A percentile compares a stretch with the other conserved stretches of the same genome.
Evolutionary conservation across 495 filamentous ascomycete genomes (phyloP).

Genomic region (Cenococcum geophilum): DNA sequence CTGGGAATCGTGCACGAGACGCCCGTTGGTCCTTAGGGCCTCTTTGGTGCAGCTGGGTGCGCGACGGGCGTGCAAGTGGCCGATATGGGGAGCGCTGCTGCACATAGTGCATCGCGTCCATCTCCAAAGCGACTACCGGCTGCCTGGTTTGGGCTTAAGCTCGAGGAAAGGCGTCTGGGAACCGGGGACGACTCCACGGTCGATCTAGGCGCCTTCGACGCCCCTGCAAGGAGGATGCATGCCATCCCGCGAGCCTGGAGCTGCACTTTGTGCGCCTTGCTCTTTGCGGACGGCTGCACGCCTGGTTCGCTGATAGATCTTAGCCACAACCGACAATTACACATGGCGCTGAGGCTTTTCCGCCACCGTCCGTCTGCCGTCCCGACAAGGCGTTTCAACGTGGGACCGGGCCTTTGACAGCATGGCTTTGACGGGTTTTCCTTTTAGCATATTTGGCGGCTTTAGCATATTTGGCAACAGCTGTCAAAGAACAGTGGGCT

Average conservation of each 20-base stretch:
- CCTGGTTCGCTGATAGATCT: slow-evolving; percentile 4
- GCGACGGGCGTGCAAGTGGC: background rate
- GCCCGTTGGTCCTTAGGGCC: slow-evolving; percentile 17
- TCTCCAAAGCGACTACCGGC: slow-evolving; percentile 23
- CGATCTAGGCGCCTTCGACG: slow-evolving; percentile 24
- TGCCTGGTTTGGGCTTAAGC: slow-evolving; percentile 29
- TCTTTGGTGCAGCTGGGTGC: background rate
- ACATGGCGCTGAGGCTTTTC: slow-evolving; percentile 7
- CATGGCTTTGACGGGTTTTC: background rate
- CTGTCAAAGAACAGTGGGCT: no score
- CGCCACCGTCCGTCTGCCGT: slow-evolving; percentile 4
- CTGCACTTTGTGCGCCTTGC: background rate
- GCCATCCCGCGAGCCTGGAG: slow-evolving; percentile 16
- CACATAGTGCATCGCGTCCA: background rate
- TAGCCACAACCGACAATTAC: slow-evolving; percentile 18
- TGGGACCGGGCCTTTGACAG: slow-evolving; percentile 2
- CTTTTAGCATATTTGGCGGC: background rate
- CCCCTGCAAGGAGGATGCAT: slow-evolving; percentile 14
- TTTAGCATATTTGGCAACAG: no score
- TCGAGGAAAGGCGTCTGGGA: slow-evolving; percentile 20
- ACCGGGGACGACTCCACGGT: slow-evolving; percentile 21
- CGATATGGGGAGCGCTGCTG: slow-evolving; percentile 1
- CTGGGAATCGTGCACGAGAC: slow-evolving; percentile 25
- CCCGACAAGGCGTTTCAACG: slow-evolving; percentile 10
- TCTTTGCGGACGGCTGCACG: slow-evolving; percentile 4